Evolutionary conservation across 2,329 filamentous ascomycete genomes (phyloP).

Genomic region (Aspergillus brunneoviolaceus): DNA sequence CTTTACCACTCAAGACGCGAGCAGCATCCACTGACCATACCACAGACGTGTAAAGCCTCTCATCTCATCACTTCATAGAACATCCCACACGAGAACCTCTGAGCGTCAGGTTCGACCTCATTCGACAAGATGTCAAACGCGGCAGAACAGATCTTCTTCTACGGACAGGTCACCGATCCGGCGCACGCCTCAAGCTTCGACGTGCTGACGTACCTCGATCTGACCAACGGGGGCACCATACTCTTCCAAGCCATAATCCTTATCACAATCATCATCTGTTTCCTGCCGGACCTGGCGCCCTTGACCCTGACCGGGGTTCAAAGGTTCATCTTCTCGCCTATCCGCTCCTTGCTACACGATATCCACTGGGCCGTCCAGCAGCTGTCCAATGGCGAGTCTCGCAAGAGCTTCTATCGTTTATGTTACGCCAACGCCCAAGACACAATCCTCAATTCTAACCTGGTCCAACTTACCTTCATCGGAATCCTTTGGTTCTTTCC

Average conservation of each 20-base stretch:
- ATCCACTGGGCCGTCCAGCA: constrained; percentile 2
- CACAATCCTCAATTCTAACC: not conserved
- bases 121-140: constrained; percentile 16
- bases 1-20: no score
- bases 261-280: not conserved
- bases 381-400: constrained; percentile 5
- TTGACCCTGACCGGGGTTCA: not conserved
- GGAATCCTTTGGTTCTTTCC: constrained; percentile 14
- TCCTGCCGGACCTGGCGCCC: constrained; percentile 7
- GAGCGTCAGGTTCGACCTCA: not conserved
- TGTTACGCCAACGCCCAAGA: not conserved
- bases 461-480: not conserved
- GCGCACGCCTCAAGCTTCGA: constrained; percentile 3
- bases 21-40: no score
- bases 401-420: not conserved
- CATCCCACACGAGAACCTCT: no score
- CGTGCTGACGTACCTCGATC: constrained; percentile 10
- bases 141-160: constrained; percentile 17
- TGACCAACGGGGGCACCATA: constrained; percentile 11
- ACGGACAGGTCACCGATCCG: constrained; percentile 11
- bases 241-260: constrained; percentile 11
- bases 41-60: no score
- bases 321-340: constrained; percentile 1
- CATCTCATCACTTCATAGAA: no score
- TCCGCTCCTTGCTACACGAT: not conserved